These are phyloP conservation scores for Cyclotella atomus DNA, from an alignment of 108 stramenopile species.

Conservation along the genomic window DNA sequence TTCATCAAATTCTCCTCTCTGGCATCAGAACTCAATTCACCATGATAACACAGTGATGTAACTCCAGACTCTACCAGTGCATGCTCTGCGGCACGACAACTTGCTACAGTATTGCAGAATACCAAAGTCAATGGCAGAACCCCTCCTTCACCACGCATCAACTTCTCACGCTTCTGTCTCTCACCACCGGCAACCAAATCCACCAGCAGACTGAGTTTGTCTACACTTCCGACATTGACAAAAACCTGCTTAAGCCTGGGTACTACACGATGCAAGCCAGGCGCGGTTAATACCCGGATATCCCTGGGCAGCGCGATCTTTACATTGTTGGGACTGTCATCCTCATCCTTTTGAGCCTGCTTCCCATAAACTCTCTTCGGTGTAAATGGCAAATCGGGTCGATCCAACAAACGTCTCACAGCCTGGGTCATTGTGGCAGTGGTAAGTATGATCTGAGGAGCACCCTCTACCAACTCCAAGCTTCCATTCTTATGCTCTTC, in stretches of 20 bases:
- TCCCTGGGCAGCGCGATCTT: conserved; percentile 66
- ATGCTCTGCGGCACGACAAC: conserved; percentile 92
- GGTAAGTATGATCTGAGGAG: conserved; percentile 89
- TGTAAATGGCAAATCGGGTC: conserved; percentile 53
- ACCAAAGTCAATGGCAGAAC: conserved; percentile 69
- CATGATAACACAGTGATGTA: conserved; percentile 79
- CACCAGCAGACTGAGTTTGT: conserved; percentile 87
- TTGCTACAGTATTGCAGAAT: conserved; percentile 97
- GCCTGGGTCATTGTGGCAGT: conserved; percentile 97
- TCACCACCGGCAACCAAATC: conserved; percentile 63
- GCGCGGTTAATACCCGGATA: conserved; percentile 81
- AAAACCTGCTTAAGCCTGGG: conserved; percentile 89
- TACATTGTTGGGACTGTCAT: conserved; percentile 17
- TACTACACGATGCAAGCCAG: conserved; percentile 89
- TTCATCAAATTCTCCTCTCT: conserved; percentile 60
- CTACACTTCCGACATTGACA: conserved; percentile 90
- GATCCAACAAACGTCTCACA: conserved; percentile 70
- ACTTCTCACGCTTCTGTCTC: conserved; percentile 31
- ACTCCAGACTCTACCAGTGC: conserved; percentile 79
- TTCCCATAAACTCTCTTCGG: conserved; percentile 57
- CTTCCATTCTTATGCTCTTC: conserved; percentile 46
- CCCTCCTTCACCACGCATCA: conserved; percentile 8
- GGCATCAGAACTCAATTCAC: conserved; percentile 83
- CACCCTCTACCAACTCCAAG: conserved; percentile 50
- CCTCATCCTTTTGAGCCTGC: conserved; percentile 17